Evolutionary conservation across 805 yeast genomes (phyloP).

Genomic region (Candida nanaspora): DNA sequence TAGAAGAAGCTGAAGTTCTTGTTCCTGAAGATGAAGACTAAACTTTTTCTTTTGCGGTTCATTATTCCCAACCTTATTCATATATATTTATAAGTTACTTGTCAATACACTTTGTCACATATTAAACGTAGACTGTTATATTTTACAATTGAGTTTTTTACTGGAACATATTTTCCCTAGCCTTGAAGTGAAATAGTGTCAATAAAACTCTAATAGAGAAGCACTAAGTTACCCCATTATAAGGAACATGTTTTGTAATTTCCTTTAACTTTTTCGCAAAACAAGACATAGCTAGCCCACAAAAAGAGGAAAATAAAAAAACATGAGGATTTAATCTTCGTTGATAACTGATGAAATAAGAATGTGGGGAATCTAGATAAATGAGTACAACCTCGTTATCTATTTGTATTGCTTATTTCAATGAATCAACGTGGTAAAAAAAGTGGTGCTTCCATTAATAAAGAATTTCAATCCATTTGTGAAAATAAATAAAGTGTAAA

Average conservation of each 20-base stretch:
- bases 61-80: not conserved
- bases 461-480: not conserved
- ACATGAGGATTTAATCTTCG: not conserved
- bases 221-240: not conserved
- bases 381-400: no score
- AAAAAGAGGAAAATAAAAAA: not conserved
- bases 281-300: not conserved
- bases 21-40: conserved; percentile 68
- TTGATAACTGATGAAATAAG: not conserved
- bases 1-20: conserved; percentile 72
- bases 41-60: not conserved
- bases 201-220: not conserved
- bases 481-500: not conserved
- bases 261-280: no score
- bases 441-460: no score
- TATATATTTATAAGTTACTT: not conserved
- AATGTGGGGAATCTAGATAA: no score
- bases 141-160: no score
- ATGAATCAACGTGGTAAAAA: no score
- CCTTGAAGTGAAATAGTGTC: conserved; percentile 6
- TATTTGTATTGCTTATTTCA: no score
- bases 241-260: not conserved
- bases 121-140: no score
- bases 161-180: no score
- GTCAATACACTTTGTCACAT: no score